Evolutionary conservation across 1,284 basidiomycete species (phyloP).

Genomic region (Tilletia caries): DNA sequence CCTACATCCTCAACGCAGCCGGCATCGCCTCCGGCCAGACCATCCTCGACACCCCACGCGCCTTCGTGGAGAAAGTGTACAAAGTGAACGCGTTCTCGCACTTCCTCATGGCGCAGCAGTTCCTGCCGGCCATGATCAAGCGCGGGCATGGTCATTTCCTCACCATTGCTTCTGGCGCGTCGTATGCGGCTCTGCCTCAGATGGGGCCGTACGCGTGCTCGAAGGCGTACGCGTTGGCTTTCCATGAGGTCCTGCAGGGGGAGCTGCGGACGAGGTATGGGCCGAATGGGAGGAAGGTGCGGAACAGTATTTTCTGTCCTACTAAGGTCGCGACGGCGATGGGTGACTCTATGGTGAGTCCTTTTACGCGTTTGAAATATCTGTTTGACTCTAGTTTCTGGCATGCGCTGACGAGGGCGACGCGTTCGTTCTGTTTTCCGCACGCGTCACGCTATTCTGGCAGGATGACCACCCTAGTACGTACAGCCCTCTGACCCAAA

Average conservation of each 20-base stretch:
- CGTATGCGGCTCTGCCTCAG: slow-evolving; percentile 1
- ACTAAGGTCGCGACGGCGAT: slow-evolving; percentile 31
- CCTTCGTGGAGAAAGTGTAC: slow-evolving; percentile 27
- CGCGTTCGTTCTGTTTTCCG: too few relatives aligned
- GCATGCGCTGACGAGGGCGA: too few relatives aligned
- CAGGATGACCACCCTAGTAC: slow-evolving; percentile 13
- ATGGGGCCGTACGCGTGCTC: slow-evolving; percentile 26
- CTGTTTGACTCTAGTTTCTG: too few relatives aligned
- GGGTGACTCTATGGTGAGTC: slow-evolving; percentile 22
- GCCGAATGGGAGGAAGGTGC: slow-evolving; percentile 23
- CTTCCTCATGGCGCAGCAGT: slow-evolving; percentile 30
- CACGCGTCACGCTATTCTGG: too few relatives aligned
- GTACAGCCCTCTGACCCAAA: neutral
- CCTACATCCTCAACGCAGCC: slow-evolving; percentile 30
- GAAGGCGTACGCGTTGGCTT: slow-evolving; percentile 28
- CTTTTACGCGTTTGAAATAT: neutral
- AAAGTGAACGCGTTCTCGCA: slow-evolving; percentile 31
- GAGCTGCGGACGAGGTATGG: slow-evolving; percentile 27
- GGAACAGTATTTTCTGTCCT: slow-evolving; percentile 31
- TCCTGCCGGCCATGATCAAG: slow-evolving; percentile 27
- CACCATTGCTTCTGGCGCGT: neutral
- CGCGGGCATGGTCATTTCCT: neutral
- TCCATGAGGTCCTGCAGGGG: slow-evolving; percentile 28
- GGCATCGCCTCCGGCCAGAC: slow-evolving; percentile 32
- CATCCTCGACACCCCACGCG: slow-evolving; percentile 26